These are phyloP conservation scores for Trypanosoma mega DNA, from an alignment of 208 protist species.

Conservation along the genomic window DNA sequence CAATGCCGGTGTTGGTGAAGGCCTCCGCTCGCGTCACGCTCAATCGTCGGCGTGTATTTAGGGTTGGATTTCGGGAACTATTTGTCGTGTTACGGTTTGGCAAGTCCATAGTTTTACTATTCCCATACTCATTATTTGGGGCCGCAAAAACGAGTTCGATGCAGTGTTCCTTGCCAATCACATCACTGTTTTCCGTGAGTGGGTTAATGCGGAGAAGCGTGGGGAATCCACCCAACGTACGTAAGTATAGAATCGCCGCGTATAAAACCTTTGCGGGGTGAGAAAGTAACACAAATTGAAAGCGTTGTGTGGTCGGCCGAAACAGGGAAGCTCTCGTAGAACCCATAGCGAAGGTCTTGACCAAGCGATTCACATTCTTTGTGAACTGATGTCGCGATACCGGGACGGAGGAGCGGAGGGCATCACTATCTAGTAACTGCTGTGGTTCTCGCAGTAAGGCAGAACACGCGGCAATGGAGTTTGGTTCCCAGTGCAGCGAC, in stretches of 20 bases:
- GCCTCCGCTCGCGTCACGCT: too few relatives aligned
- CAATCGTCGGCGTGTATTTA: too few relatives aligned
- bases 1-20: too few relatives aligned
- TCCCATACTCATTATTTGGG: neutral
- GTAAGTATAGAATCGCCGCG: slow-evolving; percentile 69
- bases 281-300: slow-evolving; percentile 38
- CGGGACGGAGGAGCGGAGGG: neutral
- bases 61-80: too few relatives aligned
- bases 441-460: slow-evolving; percentile 24
- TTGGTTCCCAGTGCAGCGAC: neutral
- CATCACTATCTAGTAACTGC: slow-evolving; percentile 15
- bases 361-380: neutral
- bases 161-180: slow-evolving; percentile 82
- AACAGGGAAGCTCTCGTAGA: neutral
- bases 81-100: too few relatives aligned
- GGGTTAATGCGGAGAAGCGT: slow-evolving; percentile 70
- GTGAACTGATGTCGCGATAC: too few relatives aligned
- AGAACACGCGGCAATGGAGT: slow-evolving; percentile 24
- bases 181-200: slow-evolving; percentile 48
- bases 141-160: slow-evolving; percentile 78
- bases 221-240: slow-evolving; percentile 77
- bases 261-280: slow-evolving; percentile 70
- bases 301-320: neutral
- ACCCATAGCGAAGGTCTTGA: neutral
- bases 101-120: too few relatives aligned